Percentiles rank a stretch among this genome's conserved stretches.
Conservation (phyloP, 306 rosid genomes). For the Fagus sylvatica region DNA sequence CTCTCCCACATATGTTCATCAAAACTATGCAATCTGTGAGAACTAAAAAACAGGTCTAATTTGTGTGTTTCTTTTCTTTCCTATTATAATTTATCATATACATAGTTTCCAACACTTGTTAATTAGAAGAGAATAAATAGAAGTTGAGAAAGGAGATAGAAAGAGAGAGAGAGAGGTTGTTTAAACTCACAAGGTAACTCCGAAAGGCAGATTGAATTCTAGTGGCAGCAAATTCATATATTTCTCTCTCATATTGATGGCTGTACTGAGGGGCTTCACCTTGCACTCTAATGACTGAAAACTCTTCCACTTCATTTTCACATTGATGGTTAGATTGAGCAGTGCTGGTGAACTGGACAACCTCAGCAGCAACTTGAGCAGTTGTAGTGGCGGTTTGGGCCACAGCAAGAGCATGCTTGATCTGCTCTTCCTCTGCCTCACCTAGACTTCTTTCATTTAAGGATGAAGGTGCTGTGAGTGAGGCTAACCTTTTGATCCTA, state of each 20-base stretch:
- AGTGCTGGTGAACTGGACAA: constrained; percentile 43
- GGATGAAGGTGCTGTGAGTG: constrained; percentile 49
- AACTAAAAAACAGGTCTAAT: neutral
- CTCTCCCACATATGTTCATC: constrained; percentile 2
- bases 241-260: constrained; percentile 34
- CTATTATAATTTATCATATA: neutral
- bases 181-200: constrained; percentile 79
- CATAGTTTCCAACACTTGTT: neutral
- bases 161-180: constrained; percentile 11
- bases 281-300: constrained; percentile 22
- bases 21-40: neutral
- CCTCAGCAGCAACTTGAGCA: constrained; percentile 57
- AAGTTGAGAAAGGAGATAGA: constrained; percentile 4
- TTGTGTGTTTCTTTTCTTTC: neutral
- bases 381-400: constrained; percentile 61
- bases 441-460: constrained; percentile 24
- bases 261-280: constrained; percentile 29
- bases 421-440: constrained; percentile 62
- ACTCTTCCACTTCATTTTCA: constrained; percentile 22
- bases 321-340: constrained; percentile 32
- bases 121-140: neutral
- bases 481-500: constrained; percentile 50
- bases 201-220: constrained; percentile 79
- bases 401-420: constrained; percentile 52
- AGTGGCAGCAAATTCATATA: constrained; percentile 56